These are phyloP conservation scores for Candida sp. DNA, from an alignment of 1,139 yeast species.

Conservation along the genomic window DNA sequence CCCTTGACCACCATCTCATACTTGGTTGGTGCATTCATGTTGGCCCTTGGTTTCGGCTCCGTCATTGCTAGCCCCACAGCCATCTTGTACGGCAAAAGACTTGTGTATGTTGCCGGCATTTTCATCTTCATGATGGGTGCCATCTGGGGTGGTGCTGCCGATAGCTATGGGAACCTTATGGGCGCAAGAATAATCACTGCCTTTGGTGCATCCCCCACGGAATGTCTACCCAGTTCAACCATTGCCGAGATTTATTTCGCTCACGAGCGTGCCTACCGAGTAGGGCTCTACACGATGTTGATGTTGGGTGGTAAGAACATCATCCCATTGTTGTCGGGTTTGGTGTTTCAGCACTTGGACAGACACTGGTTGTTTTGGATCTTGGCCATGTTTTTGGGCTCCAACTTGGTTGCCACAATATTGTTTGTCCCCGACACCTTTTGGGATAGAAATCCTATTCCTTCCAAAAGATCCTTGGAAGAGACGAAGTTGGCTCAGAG, in stretches of 20 bases:
- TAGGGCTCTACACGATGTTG: conserved; percentile 64
- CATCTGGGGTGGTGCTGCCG: conserved; percentile 57
- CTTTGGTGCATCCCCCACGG: conserved; percentile 65
- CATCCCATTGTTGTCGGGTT: conserved; percentile 59
- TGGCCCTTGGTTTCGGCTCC: conserved; percentile 62
- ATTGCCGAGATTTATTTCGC: conserved; percentile 68
- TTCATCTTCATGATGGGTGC: conserved; percentile 56
- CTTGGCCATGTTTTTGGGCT: conserved; percentile 55
- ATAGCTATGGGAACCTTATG: conserved; percentile 52
- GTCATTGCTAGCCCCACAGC: conserved; percentile 64
- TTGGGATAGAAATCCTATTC: conserved; percentile 62
- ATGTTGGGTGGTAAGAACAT: conserved; percentile 67
- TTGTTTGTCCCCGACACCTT: conserved; percentile 69
- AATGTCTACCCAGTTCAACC: conserved; percentile 63
- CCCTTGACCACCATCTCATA: conserved; percentile 50
- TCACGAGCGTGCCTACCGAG: conserved; percentile 68
- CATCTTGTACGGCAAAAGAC: conserved; percentile 61
- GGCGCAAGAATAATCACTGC: conserved; percentile 64
- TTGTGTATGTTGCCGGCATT: conserved; percentile 56
- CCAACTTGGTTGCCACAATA: conserved; percentile 47
- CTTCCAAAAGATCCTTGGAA: conserved; percentile 49
- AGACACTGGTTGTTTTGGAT: conserved; percentile 72
- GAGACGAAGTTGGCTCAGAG: conserved; percentile 56
- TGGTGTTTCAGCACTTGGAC: conserved; percentile 51
- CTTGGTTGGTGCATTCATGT: conserved; percentile 65